Conservation (phyloP, 495 filamentous ascomycete species). For the Penicillium angulare region DNA sequence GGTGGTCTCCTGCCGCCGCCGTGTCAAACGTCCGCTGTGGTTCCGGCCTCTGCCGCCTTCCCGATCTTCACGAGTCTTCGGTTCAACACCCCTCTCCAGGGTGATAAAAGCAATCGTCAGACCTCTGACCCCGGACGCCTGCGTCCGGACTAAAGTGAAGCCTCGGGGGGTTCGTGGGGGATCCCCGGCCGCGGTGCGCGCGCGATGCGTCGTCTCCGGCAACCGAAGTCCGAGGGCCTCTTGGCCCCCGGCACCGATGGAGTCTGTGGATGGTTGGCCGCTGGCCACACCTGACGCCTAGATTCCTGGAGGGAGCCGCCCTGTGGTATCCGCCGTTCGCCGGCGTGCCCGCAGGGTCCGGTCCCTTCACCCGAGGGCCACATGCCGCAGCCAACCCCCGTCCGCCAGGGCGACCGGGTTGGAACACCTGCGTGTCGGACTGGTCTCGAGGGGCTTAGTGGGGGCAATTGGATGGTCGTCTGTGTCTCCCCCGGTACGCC, state of each 20-base stretch:
- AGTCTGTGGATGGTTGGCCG: constrained; percentile 54
- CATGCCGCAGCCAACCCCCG: constrained; percentile 28
- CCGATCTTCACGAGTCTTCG: too few relatives aligned
- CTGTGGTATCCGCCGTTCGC: constrained; percentile 33
- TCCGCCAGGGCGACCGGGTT: not conserved
- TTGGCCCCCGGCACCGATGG: constrained; percentile 31
- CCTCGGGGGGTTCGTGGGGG: too few relatives aligned
- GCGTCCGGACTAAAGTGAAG: too few relatives aligned
- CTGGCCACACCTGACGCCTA: constrained; percentile 39
- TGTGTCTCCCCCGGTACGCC: constrained; percentile 16
- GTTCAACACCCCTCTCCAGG: too few relatives aligned
- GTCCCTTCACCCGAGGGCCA: constrained; percentile 37
- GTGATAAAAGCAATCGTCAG: too few relatives aligned
- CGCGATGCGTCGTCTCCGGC: too few relatives aligned
- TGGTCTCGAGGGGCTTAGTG: constrained; percentile 42
- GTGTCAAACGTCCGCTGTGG: not conserved
- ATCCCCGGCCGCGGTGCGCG: too few relatives aligned
- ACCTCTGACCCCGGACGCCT: too few relatives aligned
- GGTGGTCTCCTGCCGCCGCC: not conserved
- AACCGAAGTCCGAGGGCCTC: constrained; percentile 19
- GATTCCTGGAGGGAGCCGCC: constrained; percentile 41
- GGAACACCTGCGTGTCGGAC: constrained; percentile 32
- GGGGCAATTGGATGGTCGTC: constrained; percentile 47
- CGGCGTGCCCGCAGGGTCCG: constrained; percentile 22
- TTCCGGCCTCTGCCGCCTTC: not conserved